These are phyloP conservation scores for Sphagnum contortum DNA, from an alignment of 225 moss, liverwort and hornwort species.

Conservation along the genomic window DNA sequence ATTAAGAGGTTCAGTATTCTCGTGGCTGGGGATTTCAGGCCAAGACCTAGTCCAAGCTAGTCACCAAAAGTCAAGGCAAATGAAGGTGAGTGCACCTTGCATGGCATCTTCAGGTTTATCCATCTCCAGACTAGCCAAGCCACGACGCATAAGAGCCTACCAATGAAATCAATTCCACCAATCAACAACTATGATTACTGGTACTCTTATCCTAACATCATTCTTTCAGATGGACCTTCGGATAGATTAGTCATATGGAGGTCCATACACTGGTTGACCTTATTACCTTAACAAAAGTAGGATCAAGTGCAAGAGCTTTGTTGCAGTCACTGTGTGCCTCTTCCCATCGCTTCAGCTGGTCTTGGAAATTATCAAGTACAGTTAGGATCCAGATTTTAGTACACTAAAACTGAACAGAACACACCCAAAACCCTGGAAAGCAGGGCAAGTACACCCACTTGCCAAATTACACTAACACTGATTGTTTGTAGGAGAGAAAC, in stretches of 20 bases:
- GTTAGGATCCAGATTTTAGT: not conserved
- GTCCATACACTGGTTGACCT: too few relatives aligned
- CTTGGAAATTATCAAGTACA: not conserved
- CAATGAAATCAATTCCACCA: not conserved
- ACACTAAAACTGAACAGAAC: not conserved
- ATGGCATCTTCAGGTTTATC: conserved; percentile 26
- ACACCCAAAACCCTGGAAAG: not conserved
- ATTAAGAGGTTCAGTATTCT: too few relatives aligned
- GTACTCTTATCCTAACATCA: too few relatives aligned
- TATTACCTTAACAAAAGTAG: conserved; percentile 32
- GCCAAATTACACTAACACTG: too few relatives aligned
- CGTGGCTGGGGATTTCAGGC: too few relatives aligned
- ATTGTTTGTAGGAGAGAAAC: too few relatives aligned
- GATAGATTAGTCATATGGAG: too few relatives aligned
- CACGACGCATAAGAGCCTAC: conserved; percentile 41
- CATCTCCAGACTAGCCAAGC: conserved; percentile 33
- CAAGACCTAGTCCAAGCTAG: too few relatives aligned
- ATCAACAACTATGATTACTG: too few relatives aligned
- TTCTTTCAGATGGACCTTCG: too few relatives aligned
- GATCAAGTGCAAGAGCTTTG: conserved; percentile 26
- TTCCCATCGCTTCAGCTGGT: conserved; percentile 36
- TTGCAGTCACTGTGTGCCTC: conserved; percentile 32
- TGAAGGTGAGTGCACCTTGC: conserved; percentile 10
- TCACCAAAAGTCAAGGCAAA: too few relatives aligned
- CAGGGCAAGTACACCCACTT: not conserved